Evolutionary conservation across 768 basidiomycete genomes (phyloP).

Genomic region (Kwoniella sp.): DNA sequence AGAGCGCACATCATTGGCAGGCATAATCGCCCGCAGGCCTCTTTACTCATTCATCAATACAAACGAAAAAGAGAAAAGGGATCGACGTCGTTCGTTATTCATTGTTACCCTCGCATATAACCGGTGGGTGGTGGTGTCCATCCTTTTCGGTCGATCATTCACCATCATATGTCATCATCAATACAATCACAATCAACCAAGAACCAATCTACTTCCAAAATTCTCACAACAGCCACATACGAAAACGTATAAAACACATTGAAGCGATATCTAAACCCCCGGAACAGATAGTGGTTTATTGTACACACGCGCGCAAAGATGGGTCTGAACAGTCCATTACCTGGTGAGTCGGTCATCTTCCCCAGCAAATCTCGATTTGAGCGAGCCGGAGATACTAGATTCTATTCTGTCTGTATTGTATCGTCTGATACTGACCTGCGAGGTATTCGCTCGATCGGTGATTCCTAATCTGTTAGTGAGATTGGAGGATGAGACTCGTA

Average conservation of each 20-base stretch:
- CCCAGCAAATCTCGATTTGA: no score
- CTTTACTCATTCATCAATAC: neutral
- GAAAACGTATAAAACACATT: no score
- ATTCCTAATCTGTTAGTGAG: constrained; percentile 55
- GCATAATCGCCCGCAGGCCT: no score
- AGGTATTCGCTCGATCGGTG: neutral
- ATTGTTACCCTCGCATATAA: neutral
- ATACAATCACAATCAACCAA: neutral
- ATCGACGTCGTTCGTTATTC: neutral
- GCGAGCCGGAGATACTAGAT: no score
- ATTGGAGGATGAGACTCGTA: constrained; percentile 78
- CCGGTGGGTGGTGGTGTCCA: no score
- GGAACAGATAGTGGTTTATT: neutral
- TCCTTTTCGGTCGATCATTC: neutral
- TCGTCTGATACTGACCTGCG: no score
- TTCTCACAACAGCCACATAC: no score
- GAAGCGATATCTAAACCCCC: no score
- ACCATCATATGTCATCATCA: neutral
- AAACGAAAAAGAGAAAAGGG: neutral
- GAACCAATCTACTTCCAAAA: no score
- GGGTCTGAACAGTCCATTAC: constrained; percentile 37
- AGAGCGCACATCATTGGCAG: no score
- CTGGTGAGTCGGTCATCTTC: constrained; percentile 22
- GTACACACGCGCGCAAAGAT: no score
- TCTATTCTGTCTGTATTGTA: no score